Evolutionary conservation across 1,139 yeast genomes (phyloP), one percentile per base, ranked within the genome.

Genomic region (Magnusiomyces magnusii): DNA sequence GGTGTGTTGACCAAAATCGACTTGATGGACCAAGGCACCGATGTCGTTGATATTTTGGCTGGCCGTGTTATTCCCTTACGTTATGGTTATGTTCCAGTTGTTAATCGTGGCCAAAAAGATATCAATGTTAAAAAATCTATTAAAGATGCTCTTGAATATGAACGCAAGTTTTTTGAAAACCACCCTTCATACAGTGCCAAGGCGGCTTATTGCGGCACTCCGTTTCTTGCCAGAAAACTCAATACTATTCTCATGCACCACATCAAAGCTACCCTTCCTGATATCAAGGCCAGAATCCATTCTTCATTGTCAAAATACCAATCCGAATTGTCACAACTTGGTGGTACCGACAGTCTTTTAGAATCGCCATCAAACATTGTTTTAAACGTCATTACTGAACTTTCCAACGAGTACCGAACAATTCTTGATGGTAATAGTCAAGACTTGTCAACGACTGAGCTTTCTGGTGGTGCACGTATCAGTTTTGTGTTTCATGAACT

Each of bases 21-120:
- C 73, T 81, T 93, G 69, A 93, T 93, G 99, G 99, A 93, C 72
- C 86, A 90, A 72, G 99, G 99, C 64, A 93, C 99, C n/a, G 99
- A 93, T 75, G 99, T 93, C 53, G 86, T 91, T 71, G 99, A 93
- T 73, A 93, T 93, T 69, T 80, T 93, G 69, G 96, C 97, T 7
- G 98, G 99, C 61, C 81, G 97, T 71, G 93, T 93, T 59, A 93
- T 93, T 69, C 98, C 99, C 13, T 80, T 93, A 69, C 82, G 97
- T 74, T 89, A 90, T 63, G 99, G 99, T 59, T 93, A 93, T 70
- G 96, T 93, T 57, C 99, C 99, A 3, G 99, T 93, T 58, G 92
- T 93, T 68, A 93, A 93, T 75, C 85, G 99, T 75, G 98, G 99
- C 69, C 99, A 93, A 77, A 90, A 87, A 72, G 99, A 93, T 76